A percentile compares a stretch with the other conserved stretches of the same genome.
Conservation (phyloP, 1,139 yeast genomes). For the Blastobotrys elegans region DNA sequence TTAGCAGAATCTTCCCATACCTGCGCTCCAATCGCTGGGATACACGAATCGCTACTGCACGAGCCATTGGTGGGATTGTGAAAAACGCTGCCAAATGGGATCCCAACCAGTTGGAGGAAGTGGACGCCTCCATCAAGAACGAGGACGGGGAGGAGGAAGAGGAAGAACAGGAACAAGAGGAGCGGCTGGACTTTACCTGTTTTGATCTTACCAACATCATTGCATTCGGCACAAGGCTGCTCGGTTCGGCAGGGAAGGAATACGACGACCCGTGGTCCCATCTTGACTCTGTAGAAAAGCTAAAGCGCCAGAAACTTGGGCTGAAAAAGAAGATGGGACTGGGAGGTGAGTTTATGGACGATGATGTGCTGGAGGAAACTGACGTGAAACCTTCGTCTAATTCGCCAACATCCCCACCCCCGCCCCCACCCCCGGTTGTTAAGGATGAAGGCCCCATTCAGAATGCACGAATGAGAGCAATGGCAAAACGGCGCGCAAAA, state of each 20-base stretch:
- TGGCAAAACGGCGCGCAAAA: slow-evolving; percentile 90
- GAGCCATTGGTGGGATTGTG: slow-evolving; percentile 92
- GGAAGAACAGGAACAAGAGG: slow-evolving; percentile 28
- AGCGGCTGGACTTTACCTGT: slow-evolving; percentile 50
- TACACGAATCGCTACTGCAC: slow-evolving; percentile 89
- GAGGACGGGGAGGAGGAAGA: slow-evolving; percentile 18
- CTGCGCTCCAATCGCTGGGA: slow-evolving; percentile 87
- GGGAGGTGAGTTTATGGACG: slow-evolving; percentile 40
- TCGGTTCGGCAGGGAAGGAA: slow-evolving; percentile 63
- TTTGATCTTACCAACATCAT: slow-evolving; percentile 65
- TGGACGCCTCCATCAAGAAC: slow-evolving; percentile 15
- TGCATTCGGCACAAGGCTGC: slow-evolving; percentile 61
- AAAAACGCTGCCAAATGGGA: slow-evolving; percentile 78
- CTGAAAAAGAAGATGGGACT: slow-evolving; percentile 41
- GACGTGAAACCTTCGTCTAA: slow-evolving; percentile 25
- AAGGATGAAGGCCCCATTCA: slow-evolving; percentile 21
- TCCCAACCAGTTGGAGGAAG: slow-evolving; percentile 47
- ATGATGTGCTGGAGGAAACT: slow-evolving; percentile 34
- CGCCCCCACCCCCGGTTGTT: slow-evolving; percentile 13
- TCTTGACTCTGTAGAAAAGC: slow-evolving; percentile 38
- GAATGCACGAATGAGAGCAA: slow-evolving; percentile 84
- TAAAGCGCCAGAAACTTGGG: slow-evolving; percentile 38
- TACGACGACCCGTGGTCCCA: slow-evolving; percentile 37
- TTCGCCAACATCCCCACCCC: slow-evolving; percentile 15
- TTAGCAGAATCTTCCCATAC: slow-evolving; percentile 89